Conservation (phyloP, 108 stramenopile species). For the Cylindrotheca closterium region DNA sequence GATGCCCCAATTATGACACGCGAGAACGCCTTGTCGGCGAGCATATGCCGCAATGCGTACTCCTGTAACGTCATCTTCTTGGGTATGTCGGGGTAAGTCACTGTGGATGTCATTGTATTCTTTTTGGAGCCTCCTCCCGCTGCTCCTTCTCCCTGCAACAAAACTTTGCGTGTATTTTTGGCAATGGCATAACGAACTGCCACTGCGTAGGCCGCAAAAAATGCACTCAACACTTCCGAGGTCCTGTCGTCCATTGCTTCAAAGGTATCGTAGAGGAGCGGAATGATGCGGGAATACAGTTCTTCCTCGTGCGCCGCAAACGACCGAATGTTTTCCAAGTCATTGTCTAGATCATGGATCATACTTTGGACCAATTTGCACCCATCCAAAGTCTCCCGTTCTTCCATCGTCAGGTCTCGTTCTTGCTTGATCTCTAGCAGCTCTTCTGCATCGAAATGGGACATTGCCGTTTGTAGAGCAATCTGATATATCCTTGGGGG, state of each 20-base stretch:
- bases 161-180: slow-evolving; percentile 65
- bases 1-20: slow-evolving; percentile 30
- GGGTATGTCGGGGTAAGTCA: slow-evolving; percentile 56
- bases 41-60: slow-evolving; percentile 56
- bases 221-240: slow-evolving; percentile 50
- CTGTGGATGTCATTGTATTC: background rate
- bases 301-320: slow-evolving; percentile 81
- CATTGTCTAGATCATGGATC: slow-evolving; percentile 81
- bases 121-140: background rate
- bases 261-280: slow-evolving; percentile 80
- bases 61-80: slow-evolving; percentile 68
- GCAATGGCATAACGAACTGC: slow-evolving; percentile 81
- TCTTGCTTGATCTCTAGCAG: slow-evolving; percentile 63
- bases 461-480: slow-evolving; percentile 64
- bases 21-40: slow-evolving; percentile 38
- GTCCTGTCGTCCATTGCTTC: slow-evolving; percentile 83
- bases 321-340: slow-evolving; percentile 52
- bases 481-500: slow-evolving; percentile 66
- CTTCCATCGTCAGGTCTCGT: slow-evolving; percentile 69
- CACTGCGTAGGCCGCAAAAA: slow-evolving; percentile 72
- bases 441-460: slow-evolving; percentile 81
- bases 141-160: slow-evolving; percentile 46
- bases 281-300: slow-evolving; percentile 70
- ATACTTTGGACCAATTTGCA: slow-evolving; percentile 81
- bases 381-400: slow-evolving; percentile 86